These are phyloP conservation scores for Neurospora sp. DNA, from an alignment of 495 filamentous ascomycete species.

Conservation along the genomic window DNA sequence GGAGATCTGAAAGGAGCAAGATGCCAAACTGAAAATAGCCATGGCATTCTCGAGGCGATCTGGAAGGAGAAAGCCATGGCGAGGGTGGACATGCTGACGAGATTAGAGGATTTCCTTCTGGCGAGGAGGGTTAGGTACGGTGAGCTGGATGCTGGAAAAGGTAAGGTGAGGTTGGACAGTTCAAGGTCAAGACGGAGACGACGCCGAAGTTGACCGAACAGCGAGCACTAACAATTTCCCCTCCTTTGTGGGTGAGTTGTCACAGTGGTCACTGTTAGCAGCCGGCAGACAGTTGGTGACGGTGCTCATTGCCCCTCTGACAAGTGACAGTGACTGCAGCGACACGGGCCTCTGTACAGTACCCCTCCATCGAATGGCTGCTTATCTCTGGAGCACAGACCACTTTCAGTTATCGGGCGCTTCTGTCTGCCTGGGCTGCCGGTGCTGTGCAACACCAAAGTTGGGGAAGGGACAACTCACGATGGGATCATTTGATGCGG, in stretches of 20 bases:
- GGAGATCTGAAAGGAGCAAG: not conserved
- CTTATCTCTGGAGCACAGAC: not conserved
- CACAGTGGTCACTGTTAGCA: not conserved
- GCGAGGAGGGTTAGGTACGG: not conserved
- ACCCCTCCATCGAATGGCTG: not conserved
- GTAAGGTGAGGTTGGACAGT: not conserved
- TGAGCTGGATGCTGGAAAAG: not conserved
- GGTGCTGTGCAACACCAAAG: not conserved
- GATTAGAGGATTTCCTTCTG: not conserved
- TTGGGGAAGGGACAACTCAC: not conserved
- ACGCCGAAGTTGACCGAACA: not conserved
- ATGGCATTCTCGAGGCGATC: not conserved
- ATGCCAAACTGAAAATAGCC: not conserved
- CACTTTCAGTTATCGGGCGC: not conserved
- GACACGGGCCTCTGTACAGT: not conserved
- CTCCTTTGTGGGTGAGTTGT: not conserved
- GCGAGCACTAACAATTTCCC: not conserved
- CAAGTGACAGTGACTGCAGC: no score
- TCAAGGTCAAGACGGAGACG: not conserved
- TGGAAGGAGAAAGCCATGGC: not conserved
- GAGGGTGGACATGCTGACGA: not conserved
- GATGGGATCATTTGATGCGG: not conserved
- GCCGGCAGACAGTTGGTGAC: not conserved
- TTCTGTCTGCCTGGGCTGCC: not conserved
- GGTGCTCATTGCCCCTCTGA: not conserved